Evolutionary conservation across 2,329 filamentous ascomycete species (phyloP), one percentile per base, ranked within the genome.

Genomic region (Ampelomyces quisqualis): DNA sequence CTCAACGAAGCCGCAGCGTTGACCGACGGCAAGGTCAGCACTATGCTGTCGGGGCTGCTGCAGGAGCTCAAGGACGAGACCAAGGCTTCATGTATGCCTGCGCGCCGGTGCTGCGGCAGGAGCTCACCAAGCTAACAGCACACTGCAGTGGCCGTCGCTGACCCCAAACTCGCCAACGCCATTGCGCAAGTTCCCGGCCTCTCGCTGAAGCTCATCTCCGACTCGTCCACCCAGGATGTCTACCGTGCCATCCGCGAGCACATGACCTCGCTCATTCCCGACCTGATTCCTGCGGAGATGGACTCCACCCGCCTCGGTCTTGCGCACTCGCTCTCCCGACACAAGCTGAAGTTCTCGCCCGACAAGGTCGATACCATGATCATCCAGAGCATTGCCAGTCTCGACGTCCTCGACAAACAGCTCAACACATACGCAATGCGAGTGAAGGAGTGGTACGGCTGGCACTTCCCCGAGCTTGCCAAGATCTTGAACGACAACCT

Each of bases 281-380:
- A 89, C 38, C 81, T 98, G 49, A 76, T 86, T 34, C 84, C 88
- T 37, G 81, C 89, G 63, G 91, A 93, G 67, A 82, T 97, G 66
- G 86, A 89, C 65, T 93, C 90, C 61, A 97, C 97, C 87, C 85
- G 88, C 17, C 81, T 98, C 45, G 93, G 93, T 82, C 84, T 98
- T 35, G 95, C 91, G 23, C 93, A 98, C 76, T 96, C 90, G 41
- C 84, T 98, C 63, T 95, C 91, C 33, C 57, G 65, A 15, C 90
- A 98, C 76, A 97, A 95, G 79, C 83, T 98, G 65, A 96, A 96
- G 78, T 98, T 98, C 75, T 95, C 89, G 7, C 86, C 91, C 42
- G 90, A 98, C 68, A 98, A 98, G 79, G 91, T 98, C 57, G 93
- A 98, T 68, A 93, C 93, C 36, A 98, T 98, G 93, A 95, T 98